A percentile compares a stretch with the other conserved stretches of the same genome.
phyloP scores from a whole-genome alignment of 2,329 filamentous ascomycete genomes.

The Colletotrichum noveboracense region DNA sequence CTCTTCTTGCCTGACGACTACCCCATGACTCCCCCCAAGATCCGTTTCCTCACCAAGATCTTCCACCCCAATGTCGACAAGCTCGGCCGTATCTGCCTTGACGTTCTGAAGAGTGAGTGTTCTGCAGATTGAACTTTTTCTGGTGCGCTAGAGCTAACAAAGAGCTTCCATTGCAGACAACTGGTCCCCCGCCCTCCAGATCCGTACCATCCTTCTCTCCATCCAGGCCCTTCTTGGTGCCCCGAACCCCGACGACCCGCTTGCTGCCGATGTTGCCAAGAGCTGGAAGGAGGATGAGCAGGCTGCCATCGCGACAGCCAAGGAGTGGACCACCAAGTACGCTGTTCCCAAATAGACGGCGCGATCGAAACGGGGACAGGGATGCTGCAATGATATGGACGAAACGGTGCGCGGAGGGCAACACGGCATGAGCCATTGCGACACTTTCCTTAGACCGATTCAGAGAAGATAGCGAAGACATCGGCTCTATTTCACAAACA shows the following conservation, averaged over 20 bases:
- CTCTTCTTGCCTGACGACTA: conserved; percentile 98
- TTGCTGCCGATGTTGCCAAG: conserved; percentile 97
- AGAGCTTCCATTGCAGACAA: conserved; percentile 68
- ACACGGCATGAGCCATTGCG: not conserved
- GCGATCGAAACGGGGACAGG: not conserved
- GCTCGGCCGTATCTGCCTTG: conserved; percentile 93
- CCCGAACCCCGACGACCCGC: conserved; percentile 97
- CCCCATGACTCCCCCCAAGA: conserved; percentile 98
- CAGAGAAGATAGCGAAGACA: not conserved
- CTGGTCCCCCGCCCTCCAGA: conserved; percentile 98
- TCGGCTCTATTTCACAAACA: not conserved
- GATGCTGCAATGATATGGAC: not conserved
- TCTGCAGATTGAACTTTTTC: not conserved
- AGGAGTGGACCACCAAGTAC: conserved; percentile 88
- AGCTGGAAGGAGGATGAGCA: conserved; percentile 97
- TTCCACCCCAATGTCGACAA: conserved; percentile 99
- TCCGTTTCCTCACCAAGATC: conserved; percentile 97
- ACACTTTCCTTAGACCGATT: not conserved
- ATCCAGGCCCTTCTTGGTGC: conserved; percentile 96
- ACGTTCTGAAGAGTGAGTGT: conserved; percentile 89
- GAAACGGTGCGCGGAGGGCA: not conserved
- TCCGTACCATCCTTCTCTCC: conserved; percentile 96
- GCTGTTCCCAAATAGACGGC: conserved; percentile 55
- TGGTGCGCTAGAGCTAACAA: not conserved
- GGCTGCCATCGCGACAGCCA: conserved; percentile 89